Evolutionary conservation across 345 rosid species (phyloP), one percentile per base, ranked within the genome.

Genomic region (Gossypium longicalyx): DNA sequence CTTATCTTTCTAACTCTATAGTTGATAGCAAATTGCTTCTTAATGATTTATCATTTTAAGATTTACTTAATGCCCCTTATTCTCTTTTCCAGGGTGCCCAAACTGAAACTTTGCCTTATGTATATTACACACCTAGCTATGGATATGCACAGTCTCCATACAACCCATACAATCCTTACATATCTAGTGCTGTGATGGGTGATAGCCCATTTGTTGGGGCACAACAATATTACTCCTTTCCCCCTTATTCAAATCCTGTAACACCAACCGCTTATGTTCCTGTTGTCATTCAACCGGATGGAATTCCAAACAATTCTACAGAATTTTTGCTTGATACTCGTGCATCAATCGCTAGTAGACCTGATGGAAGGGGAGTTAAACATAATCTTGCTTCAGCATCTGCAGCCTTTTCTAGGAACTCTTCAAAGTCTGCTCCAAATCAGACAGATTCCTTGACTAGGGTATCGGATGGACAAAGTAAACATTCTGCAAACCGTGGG

Each of bases 81-180:
- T 71, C 61, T 53, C 25, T 78, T 70, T 51, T 70, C 16, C 90
- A 94, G 98, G 96, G 94, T 85, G 83, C 88, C 60, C 93, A 92
- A 80, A 86, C 80, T 81, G 98, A 94, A 83, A 84, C 60, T 85
- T 86, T 86, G 78, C 97, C 97, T 72, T 94, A 84, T 83, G 80
- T 91, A 82, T 94, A 85, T 88, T 90, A 87, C 81, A 80, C 97
- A 22, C 96, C 98, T 72, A 81, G 83, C 80, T 89, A 87, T 82
- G 98, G 90, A 78, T 89, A 86, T 84, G 91, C 90, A 77, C 91
- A 94, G 82, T 86, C 96, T 82, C 86, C 96, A 79, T 93, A 89
- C 82, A 89, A 94, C 85, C 97, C 97, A 60, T 92, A 85, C 83
- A 91, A 94, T 80, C 95, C 98, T 72, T 91, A 90, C 81, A 89